These are phyloP conservation scores for Populus hybrid DNA, from an alignment of 441 rosid species.

Conservation along the genomic window DNA sequence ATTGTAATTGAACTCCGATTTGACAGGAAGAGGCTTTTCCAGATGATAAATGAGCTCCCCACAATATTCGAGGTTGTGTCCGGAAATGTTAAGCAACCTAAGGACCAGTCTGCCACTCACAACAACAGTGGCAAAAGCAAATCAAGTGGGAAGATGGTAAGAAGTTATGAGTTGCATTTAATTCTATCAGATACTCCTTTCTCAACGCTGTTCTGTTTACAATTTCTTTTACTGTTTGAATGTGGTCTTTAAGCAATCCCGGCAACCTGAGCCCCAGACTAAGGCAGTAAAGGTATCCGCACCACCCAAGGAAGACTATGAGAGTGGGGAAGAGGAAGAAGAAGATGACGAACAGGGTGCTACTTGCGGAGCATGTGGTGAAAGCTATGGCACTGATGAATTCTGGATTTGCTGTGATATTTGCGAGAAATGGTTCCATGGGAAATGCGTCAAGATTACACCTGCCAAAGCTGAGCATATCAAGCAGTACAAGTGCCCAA, in stretches of 20 bases:
- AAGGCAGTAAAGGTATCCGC: slow-evolving; percentile 33
- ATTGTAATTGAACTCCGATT: slow-evolving; percentile 14
- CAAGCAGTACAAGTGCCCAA: slow-evolving; percentile 84
- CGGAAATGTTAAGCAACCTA: slow-evolving; percentile 40
- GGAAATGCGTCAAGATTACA: slow-evolving; percentile 82
- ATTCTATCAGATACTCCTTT: not conserved
- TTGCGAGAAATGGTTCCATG: slow-evolving; percentile 48
- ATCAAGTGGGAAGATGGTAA: slow-evolving; percentile 49
- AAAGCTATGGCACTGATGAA: slow-evolving; percentile 52
- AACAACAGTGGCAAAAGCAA: slow-evolving; percentile 57
- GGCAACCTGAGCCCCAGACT: slow-evolving; percentile 46
- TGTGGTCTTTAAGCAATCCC: slow-evolving; percentile 6
- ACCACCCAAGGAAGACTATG: slow-evolving; percentile 48
- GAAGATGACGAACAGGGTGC: slow-evolving; percentile 78
- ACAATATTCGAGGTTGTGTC: slow-evolving; percentile 56
- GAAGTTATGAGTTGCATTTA: not conserved
- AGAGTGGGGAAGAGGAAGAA: slow-evolving; percentile 56
- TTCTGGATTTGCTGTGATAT: too few species aligned
- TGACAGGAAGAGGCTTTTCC: slow-evolving; percentile 55
- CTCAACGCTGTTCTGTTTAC: not conserved
- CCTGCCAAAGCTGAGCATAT: slow-evolving; percentile 93
- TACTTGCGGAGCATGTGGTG: slow-evolving; percentile 69
- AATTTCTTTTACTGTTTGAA: not conserved
- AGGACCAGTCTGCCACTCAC: slow-evolving; percentile 40
- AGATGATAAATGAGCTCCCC: slow-evolving; percentile 60